Percentiles rank a stretch among this genome's conserved stretches.
Evolutionary conservation across 768 basidiomycete genomes (phyloP).

Genomic region (Cystofilobasidium capitatum): DNA sequence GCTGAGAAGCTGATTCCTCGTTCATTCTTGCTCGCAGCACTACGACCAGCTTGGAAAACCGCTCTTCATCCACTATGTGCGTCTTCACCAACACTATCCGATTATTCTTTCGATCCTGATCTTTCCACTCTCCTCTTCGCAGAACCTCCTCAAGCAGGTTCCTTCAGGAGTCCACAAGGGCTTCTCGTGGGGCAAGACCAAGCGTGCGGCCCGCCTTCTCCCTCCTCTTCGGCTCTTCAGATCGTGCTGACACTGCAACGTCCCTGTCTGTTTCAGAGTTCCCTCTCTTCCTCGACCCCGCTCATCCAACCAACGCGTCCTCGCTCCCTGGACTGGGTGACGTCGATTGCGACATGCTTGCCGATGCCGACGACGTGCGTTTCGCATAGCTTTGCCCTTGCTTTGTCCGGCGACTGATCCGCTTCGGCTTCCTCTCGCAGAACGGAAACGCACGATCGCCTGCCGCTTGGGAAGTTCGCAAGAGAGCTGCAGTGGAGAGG

Average conservation of each 20-base stretch:
- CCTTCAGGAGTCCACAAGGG: slow-evolving; percentile 29
- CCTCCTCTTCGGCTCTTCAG: too few species aligned
- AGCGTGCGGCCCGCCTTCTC: too few species aligned
- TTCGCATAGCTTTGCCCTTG: not conserved
- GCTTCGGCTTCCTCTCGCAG: not conserved
- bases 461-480: not conserved
- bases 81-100: not conserved
- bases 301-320: not conserved
- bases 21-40: slow-evolving; percentile 40
- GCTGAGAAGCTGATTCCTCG: slow-evolving; percentile 33
- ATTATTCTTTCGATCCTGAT: too few species aligned
- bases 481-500: not conserved
- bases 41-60: slow-evolving; percentile 35
- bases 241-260: too few species aligned
- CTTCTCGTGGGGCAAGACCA: slow-evolving; percentile 31
- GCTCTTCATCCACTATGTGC: slow-evolving; percentile 31
- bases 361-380: not conserved
- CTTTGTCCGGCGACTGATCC: not conserved
- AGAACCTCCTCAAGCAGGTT: slow-evolving; percentile 40
- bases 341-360: not conserved
- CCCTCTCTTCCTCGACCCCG: not conserved
- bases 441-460: not conserved
- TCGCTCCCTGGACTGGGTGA: not conserved
- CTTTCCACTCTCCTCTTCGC: too few species aligned
- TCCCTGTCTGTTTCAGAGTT: too few species aligned